Conservation (phyloP, 2,329 filamentous ascomycete genomes). For the Verticillium tricorpus region DNA sequence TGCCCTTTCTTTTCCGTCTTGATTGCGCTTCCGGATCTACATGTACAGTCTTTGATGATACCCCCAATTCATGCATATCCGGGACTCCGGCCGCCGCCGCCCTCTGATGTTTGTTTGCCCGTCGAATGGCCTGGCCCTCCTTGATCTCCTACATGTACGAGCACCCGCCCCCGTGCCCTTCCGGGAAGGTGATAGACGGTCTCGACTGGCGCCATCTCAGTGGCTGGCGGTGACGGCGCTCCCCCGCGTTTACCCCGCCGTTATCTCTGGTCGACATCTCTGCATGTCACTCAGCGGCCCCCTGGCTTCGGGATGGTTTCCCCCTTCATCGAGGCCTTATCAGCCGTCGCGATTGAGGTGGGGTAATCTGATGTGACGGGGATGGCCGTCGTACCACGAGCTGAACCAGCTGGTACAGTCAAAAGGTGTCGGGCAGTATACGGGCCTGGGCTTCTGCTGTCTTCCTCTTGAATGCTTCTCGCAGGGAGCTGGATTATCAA, state of each 20-base stretch:
- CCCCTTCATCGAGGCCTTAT: constrained; percentile 1
- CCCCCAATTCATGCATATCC: not conserved
- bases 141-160: not conserved
- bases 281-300: not conserved
- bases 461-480: not conserved
- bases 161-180: not conserved
- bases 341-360: not conserved
- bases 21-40: not conserved
- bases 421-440: not conserved
- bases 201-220: not conserved
- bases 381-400: not conserved
- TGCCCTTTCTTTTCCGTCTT: not conserved
- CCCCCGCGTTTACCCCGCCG: constrained; percentile 4
- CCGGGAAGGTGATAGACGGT: not conserved
- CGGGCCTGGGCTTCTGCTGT: not conserved
- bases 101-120: not conserved
- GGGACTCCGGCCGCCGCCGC: not conserved
- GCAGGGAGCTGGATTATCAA: not conserved
- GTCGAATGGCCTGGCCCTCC: not conserved
- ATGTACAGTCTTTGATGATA: not conserved
- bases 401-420: not conserved
- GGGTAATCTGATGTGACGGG: not conserved
- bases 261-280: not conserved
- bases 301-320: not conserved
- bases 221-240: not conserved